These are phyloP conservation scores for Entonaema liquescens DNA, from an alignment of 495 filamentous ascomycete species.

Conservation along the genomic window DNA sequence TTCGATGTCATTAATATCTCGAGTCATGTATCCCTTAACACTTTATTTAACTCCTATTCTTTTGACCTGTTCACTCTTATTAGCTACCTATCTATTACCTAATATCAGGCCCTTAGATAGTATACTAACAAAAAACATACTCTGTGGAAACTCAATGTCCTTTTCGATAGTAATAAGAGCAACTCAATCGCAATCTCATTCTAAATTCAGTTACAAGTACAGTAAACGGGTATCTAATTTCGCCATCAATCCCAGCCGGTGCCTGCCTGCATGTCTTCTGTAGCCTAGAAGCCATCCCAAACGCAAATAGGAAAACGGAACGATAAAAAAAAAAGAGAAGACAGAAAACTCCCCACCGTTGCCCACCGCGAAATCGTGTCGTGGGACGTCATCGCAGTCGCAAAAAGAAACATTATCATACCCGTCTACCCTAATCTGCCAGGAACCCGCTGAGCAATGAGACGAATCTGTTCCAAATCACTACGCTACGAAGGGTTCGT, in stretches of 20 bases:
- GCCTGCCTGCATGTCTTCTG: neutral
- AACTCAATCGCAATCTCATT: slow-evolving; percentile 18
- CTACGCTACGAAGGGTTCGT: neutral
- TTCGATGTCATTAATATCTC: too few relatives aligned
- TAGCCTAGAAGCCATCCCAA: slow-evolving; percentile 7
- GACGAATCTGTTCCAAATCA: neutral
- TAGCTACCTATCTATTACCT: too few relatives aligned
- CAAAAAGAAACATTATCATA: slow-evolving; percentile 16
- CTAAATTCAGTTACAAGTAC: slow-evolving; percentile 29
- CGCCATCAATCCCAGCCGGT: slow-evolving; percentile 26
- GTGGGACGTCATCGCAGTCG: slow-evolving; percentile 21
- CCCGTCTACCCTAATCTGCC: slow-evolving; percentile 7
- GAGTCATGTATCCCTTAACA: too few relatives aligned
- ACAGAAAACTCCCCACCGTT: neutral
- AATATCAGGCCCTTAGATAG: too few relatives aligned
- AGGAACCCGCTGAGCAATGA: slow-evolving; percentile 6
- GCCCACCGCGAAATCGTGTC: slow-evolving; percentile 11
- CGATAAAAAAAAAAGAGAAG: neutral
- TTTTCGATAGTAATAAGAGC: neutral
- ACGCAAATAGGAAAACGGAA: neutral
- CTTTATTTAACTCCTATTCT: too few relatives aligned
- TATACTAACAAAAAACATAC: too few relatives aligned
- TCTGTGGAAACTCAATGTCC: too few relatives aligned
- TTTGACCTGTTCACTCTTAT: too few relatives aligned
- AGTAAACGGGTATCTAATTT: slow-evolving; percentile 44